A percentile compares a stretch with the other conserved stretches of the same genome.
phyloP scores from a whole-genome alignment of 345 rosid genomes.

The Microcos paniculata region DNA sequence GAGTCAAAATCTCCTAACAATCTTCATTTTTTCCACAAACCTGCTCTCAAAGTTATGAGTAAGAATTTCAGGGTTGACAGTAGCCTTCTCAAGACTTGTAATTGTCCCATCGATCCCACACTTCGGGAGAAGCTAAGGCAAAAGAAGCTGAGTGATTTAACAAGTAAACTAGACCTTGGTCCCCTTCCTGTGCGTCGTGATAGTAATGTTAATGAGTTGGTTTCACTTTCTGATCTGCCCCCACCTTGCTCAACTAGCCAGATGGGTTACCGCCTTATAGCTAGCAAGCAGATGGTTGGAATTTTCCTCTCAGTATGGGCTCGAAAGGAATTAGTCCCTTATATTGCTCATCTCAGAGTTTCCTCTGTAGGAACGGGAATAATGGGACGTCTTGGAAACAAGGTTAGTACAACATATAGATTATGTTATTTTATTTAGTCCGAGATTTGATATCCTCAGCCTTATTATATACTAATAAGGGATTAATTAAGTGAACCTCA shows the following conservation, averaged over 20 bases:
- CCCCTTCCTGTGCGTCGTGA: conserved; percentile 35
- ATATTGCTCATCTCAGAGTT: conserved; percentile 81
- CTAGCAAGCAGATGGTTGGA: conserved; percentile 98
- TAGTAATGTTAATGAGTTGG: conserved; percentile 19
- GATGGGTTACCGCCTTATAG: conserved; percentile 58
- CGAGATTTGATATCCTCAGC: not conserved
- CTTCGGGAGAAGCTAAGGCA: conserved; percentile 37
- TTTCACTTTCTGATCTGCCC: conserved; percentile 28
- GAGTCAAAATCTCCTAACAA: conserved; percentile 45
- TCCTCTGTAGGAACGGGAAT: conserved; percentile 88
- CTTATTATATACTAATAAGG: too few relatives aligned
- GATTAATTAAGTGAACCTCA: too few relatives aligned
- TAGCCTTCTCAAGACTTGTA: conserved; percentile 73
- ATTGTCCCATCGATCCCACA: conserved; percentile 50
- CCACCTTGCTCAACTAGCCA: conserved; percentile 26
- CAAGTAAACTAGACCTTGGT: conserved; percentile 33
- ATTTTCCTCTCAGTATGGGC: conserved; percentile 89
- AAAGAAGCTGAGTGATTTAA: conserved; percentile 44
- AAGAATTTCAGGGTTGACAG: conserved; percentile 62
- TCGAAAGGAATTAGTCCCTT: conserved; percentile 72
- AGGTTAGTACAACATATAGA: conserved; percentile 36
- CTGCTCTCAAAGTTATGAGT: conserved; percentile 71
- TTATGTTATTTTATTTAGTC: not conserved
- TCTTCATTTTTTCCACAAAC: conserved; percentile 66
- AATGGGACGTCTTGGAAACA: conserved; percentile 92